Evolutionary conservation across 1,284 basidiomycete species (phyloP).

Genomic region (Malassezia japonica): DNA sequence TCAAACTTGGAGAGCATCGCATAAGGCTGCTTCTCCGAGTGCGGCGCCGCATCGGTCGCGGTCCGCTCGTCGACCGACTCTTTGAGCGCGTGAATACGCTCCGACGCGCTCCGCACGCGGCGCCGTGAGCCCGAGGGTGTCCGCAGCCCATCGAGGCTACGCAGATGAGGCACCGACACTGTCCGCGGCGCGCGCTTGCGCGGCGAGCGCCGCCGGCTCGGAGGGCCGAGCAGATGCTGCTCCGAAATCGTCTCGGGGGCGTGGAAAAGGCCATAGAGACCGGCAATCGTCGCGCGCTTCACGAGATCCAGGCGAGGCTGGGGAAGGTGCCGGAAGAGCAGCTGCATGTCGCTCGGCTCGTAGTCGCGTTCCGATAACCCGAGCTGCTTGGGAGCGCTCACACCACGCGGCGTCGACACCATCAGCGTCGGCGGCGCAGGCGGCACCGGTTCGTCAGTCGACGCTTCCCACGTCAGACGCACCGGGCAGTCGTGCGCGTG

Average conservation of each 20-base stretch:
- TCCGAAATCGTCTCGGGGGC: not conserved
- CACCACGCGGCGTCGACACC: conserved; percentile 12
- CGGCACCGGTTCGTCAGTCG: not conserved
- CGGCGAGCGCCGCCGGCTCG: not conserved
- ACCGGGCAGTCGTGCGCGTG: conserved; percentile 13
- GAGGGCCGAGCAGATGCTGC: not conserved
- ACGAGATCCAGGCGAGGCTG: conserved; percentile 2
- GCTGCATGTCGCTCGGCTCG: not conserved
- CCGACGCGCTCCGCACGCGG: too few species aligned
- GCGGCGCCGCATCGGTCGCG: too few species aligned
- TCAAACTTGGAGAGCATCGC: too few species aligned
- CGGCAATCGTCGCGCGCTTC: conserved; percentile 9
- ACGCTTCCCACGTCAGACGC: conserved; percentile 6
- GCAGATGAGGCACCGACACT: not conserved
- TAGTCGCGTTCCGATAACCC: conserved; percentile 3
- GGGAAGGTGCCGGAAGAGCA: not conserved
- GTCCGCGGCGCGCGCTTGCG: not conserved
- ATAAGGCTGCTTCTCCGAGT: too few species aligned
- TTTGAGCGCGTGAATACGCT: too few species aligned
- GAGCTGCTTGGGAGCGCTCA: conserved; percentile 7
- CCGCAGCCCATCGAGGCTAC: not conserved
- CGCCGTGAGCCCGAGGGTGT: not conserved
- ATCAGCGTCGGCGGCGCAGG: conserved; percentile 15
- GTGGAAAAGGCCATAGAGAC: conserved; percentile 8
- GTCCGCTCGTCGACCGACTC: too few species aligned